These are phyloP conservation scores for Ceratobasidium sp. DNA, from an alignment of 1,284 basidiomycete genomes.

Conservation along the genomic window DNA sequence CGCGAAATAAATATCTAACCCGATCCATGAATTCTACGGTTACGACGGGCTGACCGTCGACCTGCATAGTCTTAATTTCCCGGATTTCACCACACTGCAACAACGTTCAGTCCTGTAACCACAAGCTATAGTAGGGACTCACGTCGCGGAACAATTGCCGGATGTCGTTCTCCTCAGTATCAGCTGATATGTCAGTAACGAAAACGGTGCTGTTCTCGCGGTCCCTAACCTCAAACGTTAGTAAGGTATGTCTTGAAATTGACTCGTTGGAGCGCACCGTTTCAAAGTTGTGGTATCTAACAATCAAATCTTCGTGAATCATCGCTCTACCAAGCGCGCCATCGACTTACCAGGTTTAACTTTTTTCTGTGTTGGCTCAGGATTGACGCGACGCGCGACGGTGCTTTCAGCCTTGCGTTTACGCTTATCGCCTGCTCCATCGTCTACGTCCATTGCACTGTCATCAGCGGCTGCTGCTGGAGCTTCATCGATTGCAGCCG, in stretches of 20 bases:
- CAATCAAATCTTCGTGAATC: background rate
- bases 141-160: slow-evolving; percentile 86
- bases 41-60: slow-evolving; percentile 68
- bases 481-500: slow-evolving; percentile 27
- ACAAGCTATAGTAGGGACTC: slow-evolving; percentile 54
- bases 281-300: slow-evolving; percentile 64
- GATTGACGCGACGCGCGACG: slow-evolving; percentile 50
- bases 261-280: slow-evolving; percentile 63
- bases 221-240: slow-evolving; percentile 70
- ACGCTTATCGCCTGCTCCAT: slow-evolving; percentile 57
- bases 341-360: slow-evolving; percentile 67
- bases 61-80: slow-evolving; percentile 78
- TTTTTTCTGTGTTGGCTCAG: slow-evolving; percentile 66
- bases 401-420: slow-evolving; percentile 76
- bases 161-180: slow-evolving; percentile 76
- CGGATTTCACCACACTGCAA: slow-evolving; percentile 85
- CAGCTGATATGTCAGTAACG: slow-evolving; percentile 76
- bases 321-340: slow-evolving; percentile 58
- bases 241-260: background rate
- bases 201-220: slow-evolving; percentile 96
- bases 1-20: slow-evolving; percentile 62
- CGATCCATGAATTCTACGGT: slow-evolving; percentile 84
- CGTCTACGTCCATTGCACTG: slow-evolving; percentile 69
- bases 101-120: background rate
- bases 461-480: slow-evolving; percentile 45